A percentile compares a stretch with the other conserved stretches of the same genome.
These are phyloP conservation scores for Euphorbia lathyris DNA, from an alignment of 345 rosid genomes.

Conservation along the genomic window DNA sequence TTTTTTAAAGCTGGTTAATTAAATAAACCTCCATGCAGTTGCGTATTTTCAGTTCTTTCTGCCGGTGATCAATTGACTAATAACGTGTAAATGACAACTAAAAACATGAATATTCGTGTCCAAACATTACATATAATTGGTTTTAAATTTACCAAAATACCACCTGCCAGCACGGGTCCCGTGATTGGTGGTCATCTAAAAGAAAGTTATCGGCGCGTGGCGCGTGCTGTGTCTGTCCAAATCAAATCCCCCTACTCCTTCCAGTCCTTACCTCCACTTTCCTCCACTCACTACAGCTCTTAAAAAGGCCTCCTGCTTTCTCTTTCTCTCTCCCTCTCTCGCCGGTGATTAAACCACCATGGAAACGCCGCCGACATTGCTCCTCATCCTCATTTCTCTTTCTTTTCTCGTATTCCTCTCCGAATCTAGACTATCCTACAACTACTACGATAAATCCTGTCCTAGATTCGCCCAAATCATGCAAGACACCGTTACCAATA, in stretches of 20 bases:
- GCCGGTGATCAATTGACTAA: too few relatives aligned
- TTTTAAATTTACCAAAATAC: not conserved
- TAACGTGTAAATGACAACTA: not conserved
- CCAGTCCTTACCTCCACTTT: not conserved
- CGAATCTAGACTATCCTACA: slow-evolving; percentile 22
- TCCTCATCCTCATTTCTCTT: slow-evolving; percentile 6
- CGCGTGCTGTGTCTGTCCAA: not conserved
- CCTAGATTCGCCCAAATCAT: slow-evolving; percentile 30
- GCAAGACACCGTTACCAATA: slow-evolving; percentile 25
- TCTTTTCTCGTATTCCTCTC: not conserved
- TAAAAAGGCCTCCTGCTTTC: too few relatives aligned
- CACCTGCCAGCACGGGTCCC: slow-evolving; percentile 16
- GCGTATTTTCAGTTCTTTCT: too few relatives aligned
- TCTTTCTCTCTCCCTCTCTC: too few relatives aligned
- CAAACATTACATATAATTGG: too few relatives aligned
- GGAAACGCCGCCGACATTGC: not conserved
- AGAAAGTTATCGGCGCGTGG: not conserved
- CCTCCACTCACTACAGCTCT: not conserved
- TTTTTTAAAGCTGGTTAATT: too few relatives aligned
- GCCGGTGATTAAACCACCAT: not conserved
- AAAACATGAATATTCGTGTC: not conserved
- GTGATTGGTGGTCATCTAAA: slow-evolving; percentile 48
- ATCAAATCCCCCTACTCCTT: not conserved
- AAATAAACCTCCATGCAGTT: too few relatives aligned
- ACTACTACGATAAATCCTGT: slow-evolving; percentile 30